Base-by-base conservation (phyloP, 176 grass and related monocot species). In the Alloteropsis semialata region DNA sequence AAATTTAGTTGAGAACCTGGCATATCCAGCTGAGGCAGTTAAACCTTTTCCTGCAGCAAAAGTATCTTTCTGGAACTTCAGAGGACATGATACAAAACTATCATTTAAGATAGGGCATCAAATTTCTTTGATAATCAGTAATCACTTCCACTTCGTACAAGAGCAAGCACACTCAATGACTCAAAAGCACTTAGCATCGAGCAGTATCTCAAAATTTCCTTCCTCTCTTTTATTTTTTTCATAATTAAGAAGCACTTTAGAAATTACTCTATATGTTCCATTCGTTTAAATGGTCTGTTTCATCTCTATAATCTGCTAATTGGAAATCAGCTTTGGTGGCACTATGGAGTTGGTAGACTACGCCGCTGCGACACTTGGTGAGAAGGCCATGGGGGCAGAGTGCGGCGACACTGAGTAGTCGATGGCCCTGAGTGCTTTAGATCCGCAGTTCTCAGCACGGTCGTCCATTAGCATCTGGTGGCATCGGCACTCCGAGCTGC, bases 401-500 rank as follows among this genome's bases (percentile, higher is more conserved):
- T 74, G 77, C 1, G 87, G 91, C 0, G 88, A 88, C 1, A 28
- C 66, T 0, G 83, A 83, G 67, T 85, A 74, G 45, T 74, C 62
- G 3, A 17, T 71, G 39, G 46, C 68, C 59, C 62, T 90, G 57
- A 82, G 28, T 11, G 39, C 84, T 63, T 81, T 66, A 7, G 81
- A 82, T 78, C 84, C 72, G 24, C 84, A 93, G 3, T 75, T 93
- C 0, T 87, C 91, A 17, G 70, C 70, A 6, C 44, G 72, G 14
- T 93, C 87, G 8, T 90, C 88, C 65, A 82, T 74, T 21, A 90
- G 58, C 72, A 93, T 90, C 58, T 88, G 81, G 36, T 87, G 88
- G 81, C 66, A 85, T 57, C 91, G 71, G 82, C 88, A 90, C 56
- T 93, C 91, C 5, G 78, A 51, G 61, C 91, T 93, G 77, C 91